Conservation (phyloP, 176 grass and related monocot genomes). For the Rhynchospora breviuscula region DNA sequence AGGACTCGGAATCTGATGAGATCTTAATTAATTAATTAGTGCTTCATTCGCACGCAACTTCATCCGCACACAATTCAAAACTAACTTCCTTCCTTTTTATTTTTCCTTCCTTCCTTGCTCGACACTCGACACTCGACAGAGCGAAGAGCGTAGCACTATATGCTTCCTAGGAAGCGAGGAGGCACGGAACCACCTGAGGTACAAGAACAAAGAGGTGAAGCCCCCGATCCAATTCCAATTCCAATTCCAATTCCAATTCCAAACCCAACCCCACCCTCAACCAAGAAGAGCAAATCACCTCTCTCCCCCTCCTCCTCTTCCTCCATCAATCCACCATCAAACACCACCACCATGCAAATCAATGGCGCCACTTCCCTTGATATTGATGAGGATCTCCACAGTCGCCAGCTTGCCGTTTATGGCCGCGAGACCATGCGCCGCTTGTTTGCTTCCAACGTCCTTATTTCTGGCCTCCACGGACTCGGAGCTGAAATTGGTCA, state of each 20-base stretch:
- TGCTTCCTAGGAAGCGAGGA: slow-evolving; percentile 53
- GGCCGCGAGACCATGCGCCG: slow-evolving; percentile 76
- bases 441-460: slow-evolving; percentile 65
- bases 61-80: too few relatives aligned
- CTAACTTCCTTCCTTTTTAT: too few relatives aligned
- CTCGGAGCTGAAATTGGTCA: slow-evolving; percentile 69
- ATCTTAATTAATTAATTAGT: too few relatives aligned
- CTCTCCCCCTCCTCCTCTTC: slow-evolving; percentile 6
- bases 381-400: slow-evolving; percentile 93
- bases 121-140: too few relatives aligned
- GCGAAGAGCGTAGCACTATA: slow-evolving; percentile 31
- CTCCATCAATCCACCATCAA: slow-evolving; percentile 18
- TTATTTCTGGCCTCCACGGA: slow-evolving; percentile 73
- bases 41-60: too few relatives aligned
- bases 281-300: slow-evolving; percentile 21
- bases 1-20: too few relatives aligned
- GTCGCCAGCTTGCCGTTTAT: slow-evolving; percentile 76
- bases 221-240: too few relatives aligned
- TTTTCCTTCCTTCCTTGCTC: too few relatives aligned
- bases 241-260: too few relatives aligned
- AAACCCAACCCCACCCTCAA: too few relatives aligned
- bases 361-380: slow-evolving; percentile 19
- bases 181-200: slow-evolving; percentile 33
- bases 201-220: slow-evolving; percentile 31
- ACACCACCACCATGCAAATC: slow-evolving; percentile 7